Conservation (phyloP, 225 moss, liverwort and hornwort genomes). For the Pleurozium schreberi region DNA sequence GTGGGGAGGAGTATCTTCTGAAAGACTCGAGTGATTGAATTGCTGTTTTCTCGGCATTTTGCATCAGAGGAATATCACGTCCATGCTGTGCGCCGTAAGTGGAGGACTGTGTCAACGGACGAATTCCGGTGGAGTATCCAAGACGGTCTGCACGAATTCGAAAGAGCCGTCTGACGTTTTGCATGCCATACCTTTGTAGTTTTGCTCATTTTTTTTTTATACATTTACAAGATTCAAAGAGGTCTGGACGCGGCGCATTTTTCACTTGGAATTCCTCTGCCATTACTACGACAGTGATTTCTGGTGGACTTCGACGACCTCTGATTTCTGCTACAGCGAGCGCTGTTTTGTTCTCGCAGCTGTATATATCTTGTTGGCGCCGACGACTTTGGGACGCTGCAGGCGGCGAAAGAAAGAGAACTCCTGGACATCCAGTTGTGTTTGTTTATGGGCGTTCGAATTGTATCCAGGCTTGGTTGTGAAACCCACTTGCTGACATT, state of each 20-base stretch:
- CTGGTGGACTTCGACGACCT: background rate
- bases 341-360: background rate
- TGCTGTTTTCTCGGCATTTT: background rate
- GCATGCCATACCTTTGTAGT: background rate
- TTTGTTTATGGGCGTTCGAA: background rate
- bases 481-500: background rate
- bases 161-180: background rate
- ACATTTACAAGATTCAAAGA: background rate
- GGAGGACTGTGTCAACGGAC: background rate
- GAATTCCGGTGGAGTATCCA: background rate
- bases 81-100: background rate
- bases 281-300: background rate
- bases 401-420: background rate
- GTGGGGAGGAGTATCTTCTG: background rate
- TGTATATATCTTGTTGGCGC: background rate
- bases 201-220: background rate
- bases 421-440: background rate
- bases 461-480: background rate
- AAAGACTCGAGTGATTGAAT: background rate
- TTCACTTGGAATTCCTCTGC: background rate
- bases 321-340: background rate
- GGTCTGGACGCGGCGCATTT: background rate
- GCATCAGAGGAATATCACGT: background rate
- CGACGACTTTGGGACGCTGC: background rate
- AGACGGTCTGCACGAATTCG: background rate